Evolutionary conservation across 345 rosid species (phyloP).

Genomic region (Theobroma cacao): DNA sequence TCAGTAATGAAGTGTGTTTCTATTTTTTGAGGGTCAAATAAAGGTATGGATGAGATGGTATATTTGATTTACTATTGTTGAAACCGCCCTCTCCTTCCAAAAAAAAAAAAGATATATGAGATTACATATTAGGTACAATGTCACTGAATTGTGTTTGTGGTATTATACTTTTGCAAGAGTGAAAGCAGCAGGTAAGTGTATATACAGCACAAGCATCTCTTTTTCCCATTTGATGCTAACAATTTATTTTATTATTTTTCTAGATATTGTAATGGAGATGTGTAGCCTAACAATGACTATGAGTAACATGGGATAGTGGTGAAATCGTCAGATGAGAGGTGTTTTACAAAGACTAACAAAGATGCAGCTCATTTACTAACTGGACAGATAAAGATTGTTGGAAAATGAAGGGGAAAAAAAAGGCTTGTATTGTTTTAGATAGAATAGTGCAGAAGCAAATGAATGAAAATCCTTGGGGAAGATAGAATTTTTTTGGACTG

Average conservation of each 20-base stretch:
- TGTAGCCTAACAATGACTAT: not conserved
- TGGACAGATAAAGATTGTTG: not conserved
- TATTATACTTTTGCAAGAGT: constrained; percentile 3
- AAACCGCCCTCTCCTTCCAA: not conserved
- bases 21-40: not conserved
- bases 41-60: not conserved
- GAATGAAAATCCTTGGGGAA: not conserved
- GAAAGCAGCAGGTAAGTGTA: not conserved
- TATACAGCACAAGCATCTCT: not conserved
- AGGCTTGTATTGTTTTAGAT: not conserved
- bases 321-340: not conserved
- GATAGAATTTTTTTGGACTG: not conserved
- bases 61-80: not conserved
- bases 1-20: constrained; percentile 1
- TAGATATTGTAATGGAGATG: not conserved
- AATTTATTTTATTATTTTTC: not conserved
- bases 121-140: not conserved
- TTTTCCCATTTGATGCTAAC: not conserved
- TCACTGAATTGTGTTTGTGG: too few relatives aligned
- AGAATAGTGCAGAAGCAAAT: not conserved
- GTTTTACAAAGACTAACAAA: not conserved
- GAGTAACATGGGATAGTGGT: not conserved
- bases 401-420: not conserved
- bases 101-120: not conserved
- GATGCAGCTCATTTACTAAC: not conserved